phyloP scores from a whole-genome alignment of 2,329 filamentous ascomycete species.

The Aspergillus tubingensis region DNA sequence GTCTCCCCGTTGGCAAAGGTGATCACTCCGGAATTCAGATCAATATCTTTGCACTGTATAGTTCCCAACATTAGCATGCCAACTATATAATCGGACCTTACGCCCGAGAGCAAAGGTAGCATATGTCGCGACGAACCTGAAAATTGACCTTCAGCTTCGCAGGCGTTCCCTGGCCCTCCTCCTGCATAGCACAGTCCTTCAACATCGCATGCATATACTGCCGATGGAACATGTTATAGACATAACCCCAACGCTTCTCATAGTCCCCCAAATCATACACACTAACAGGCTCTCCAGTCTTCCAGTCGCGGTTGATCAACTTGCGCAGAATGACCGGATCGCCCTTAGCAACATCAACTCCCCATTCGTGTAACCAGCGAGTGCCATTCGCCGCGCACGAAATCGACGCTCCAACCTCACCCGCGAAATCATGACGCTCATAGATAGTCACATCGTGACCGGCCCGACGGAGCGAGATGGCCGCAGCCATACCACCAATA shows the following conservation, averaged over 20 bases:
- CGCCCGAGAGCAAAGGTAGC: not conserved
- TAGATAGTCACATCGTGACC: constrained; percentile 64
- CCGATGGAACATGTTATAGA: constrained; percentile 70
- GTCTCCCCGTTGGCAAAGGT: constrained; percentile 56
- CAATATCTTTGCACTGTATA: constrained; percentile 50
- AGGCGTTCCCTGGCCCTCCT: constrained; percentile 56
- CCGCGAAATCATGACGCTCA: constrained; percentile 65
- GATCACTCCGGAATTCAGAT: constrained; percentile 54
- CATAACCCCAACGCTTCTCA: constrained; percentile 64
- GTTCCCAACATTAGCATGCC: not conserved
- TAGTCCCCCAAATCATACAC: constrained; percentile 67
- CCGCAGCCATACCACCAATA: constrained; percentile 55
- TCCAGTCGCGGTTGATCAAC: constrained; percentile 71
- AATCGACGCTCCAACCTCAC: constrained; percentile 68
- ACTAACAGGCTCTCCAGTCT: constrained; percentile 65
- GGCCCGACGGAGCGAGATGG: constrained; percentile 55
- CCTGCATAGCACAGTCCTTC: constrained; percentile 58
- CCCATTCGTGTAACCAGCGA: constrained; percentile 69
- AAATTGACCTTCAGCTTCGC: constrained; percentile 60
- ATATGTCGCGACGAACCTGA: constrained; percentile 33
- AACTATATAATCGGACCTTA: no score
- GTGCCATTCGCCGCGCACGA: constrained; percentile 71
- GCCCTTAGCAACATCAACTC: constrained; percentile 63
- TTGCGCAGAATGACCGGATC: constrained; percentile 66
- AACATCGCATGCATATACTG: constrained; percentile 70